Evolutionary conservation across 225 moss, liverwort and hornwort species (phyloP), one percentile per base, ranked within the genome.

Genomic region (Takakia lepidozioides): DNA sequence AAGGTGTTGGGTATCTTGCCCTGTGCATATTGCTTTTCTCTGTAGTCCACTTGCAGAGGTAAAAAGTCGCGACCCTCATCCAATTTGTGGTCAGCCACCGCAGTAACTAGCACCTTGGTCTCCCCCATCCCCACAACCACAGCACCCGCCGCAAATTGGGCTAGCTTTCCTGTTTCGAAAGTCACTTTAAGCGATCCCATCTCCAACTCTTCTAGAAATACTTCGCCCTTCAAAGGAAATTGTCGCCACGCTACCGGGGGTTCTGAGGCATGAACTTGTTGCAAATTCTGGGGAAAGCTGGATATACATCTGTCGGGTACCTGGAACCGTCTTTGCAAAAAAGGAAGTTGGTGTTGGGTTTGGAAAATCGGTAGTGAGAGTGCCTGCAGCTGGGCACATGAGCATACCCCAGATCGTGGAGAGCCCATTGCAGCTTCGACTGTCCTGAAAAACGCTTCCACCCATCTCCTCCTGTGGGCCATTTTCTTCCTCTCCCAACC

Each of bases 111-210:
- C 43, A 98, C 95, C 63, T 80, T 90, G 1, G 95, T 90, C 58
- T 85, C 90, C 7, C 72, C 84, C 5, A 98, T 73, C 36, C 90
- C 80, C 0, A 83, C 84, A 32, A 98, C 95, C 4, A 71, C 90
- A 2, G 95, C 82, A 3, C 95, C 95, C 10, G 95, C 84, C 15
- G 95, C 95, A 48, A 98, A 98, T 54, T 77, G 87, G 4, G 95
- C 95, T 42, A 98, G 61, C 58, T 98, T 98, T 28, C 95, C 95
- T 0, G 95, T 98, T 62, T 98, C 95, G 28, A 98, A 98, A 27
- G 70, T 75, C 35, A 90, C 57, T 15, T 61, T 76, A 20, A 38
- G 55, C 13, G 53, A 49, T 10, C 78, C 90, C 17, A 90, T 60
- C 29, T 67, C 55, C 6, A 68, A 73, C 25, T 80, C 80, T 62